Evolutionary conservation across 2,329 filamentous ascomycete genomes (phyloP).

Genomic region (Teratosphaeria nubilosa): DNA sequence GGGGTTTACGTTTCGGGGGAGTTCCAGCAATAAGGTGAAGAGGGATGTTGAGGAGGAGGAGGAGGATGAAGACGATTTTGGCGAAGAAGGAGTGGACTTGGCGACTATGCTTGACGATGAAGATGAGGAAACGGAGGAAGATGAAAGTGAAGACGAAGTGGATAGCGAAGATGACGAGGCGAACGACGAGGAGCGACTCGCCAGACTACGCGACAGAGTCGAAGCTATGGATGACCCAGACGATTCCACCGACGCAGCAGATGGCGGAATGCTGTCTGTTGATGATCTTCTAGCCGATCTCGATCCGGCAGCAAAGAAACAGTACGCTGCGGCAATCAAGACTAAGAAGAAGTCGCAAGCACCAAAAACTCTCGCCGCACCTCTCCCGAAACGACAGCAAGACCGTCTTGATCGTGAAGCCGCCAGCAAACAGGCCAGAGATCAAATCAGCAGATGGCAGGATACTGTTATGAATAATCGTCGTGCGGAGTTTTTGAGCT

Average conservation of each 20-base stretch:
- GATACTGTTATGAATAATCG: slow-evolving; percentile 94
- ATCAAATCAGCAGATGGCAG: slow-evolving; percentile 81
- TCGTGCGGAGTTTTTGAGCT: slow-evolving; percentile 78
- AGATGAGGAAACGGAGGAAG: slow-evolving; percentile 32
- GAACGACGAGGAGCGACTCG: slow-evolving; percentile 53
- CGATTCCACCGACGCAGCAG: slow-evolving; percentile 33
- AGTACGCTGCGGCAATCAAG: slow-evolving; percentile 46
- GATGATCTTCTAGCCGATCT: slow-evolving; percentile 65
- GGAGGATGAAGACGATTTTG: slow-evolving; percentile 44
- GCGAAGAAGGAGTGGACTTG: slow-evolving; percentile 54
- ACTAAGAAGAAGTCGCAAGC: slow-evolving; percentile 33
- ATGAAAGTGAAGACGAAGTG: slow-evolving; percentile 28
- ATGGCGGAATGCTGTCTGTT: slow-evolving; percentile 50
- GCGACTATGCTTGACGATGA: slow-evolving; percentile 52
- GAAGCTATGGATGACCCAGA: slow-evolving; percentile 37
- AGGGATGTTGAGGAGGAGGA: slow-evolving; percentile 35
- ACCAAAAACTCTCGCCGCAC: slow-evolving; percentile 52
- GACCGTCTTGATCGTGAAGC: slow-evolving; percentile 70
- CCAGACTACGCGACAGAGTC: slow-evolving; percentile 42
- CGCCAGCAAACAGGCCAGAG: slow-evolving; percentile 83
- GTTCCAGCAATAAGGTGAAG: slow-evolving; percentile 41
- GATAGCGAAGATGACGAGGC: slow-evolving; percentile 43
- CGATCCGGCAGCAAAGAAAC: slow-evolving; percentile 57
- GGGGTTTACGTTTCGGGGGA: slow-evolving; percentile 60
- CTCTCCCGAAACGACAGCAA: slow-evolving; percentile 76